phyloP scores from a whole-genome alignment of 306 rosid species.

The Crotalaria pallida region DNA sequence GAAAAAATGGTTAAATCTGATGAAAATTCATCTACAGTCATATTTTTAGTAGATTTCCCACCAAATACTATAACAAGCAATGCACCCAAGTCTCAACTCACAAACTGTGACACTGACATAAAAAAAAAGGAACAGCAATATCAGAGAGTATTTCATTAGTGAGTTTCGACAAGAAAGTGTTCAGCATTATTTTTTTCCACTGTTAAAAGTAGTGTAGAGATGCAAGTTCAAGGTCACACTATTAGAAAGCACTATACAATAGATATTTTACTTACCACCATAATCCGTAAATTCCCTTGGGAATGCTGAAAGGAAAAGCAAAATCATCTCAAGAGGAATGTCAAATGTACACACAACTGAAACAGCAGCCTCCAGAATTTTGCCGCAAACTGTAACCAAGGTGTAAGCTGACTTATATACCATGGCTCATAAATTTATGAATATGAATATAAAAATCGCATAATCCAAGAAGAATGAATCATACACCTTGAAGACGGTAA shows the following conservation, averaged over 20 bases:
- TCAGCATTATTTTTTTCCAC: not conserved
- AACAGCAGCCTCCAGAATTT: constrained; percentile 67
- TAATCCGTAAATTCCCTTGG: constrained; percentile 78
- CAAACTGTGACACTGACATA: not conserved
- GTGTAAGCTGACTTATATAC: constrained; percentile 23
- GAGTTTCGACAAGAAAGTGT: not conserved
- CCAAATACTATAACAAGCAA: not conserved
- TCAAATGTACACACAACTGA: constrained; percentile 65
- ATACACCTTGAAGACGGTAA: constrained; percentile 80
- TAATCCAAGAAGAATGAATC: constrained; percentile 36
- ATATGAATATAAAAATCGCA: constrained; percentile 15
- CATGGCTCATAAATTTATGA: constrained; percentile 6
- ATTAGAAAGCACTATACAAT: constrained; percentile 8
- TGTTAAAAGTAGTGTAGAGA: not conserved
- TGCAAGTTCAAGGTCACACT: not conserved
- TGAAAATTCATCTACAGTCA: not conserved
- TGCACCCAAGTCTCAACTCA: constrained; percentile 6
- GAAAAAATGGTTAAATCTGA: not conserved
- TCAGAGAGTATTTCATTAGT: not conserved
- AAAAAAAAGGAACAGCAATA: constrained; percentile 3
- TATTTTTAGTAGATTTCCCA: not conserved
- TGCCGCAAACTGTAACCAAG: constrained; percentile 66
- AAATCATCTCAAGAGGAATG: constrained; percentile 58
- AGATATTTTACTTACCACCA: constrained; percentile 54
- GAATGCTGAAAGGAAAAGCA: constrained; percentile 75